phyloP scores from a whole-genome alignment of 257 asterid genomes.

The Anisodus tanguticus region DNA sequence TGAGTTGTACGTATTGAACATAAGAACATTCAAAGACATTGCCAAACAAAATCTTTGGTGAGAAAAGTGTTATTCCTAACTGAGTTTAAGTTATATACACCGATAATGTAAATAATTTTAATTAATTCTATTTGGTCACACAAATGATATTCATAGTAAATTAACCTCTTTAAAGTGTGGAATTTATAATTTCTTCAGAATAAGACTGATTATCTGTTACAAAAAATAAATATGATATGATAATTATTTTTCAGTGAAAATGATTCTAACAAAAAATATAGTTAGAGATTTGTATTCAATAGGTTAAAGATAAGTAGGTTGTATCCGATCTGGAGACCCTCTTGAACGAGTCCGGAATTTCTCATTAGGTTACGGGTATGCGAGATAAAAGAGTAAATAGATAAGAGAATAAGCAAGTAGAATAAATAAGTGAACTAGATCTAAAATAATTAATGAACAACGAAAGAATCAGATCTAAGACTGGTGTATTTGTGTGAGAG shows the following conservation, averaged over 20 bases:
- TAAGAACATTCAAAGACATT: conserved; percentile 3
- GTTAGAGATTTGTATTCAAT: too few species aligned
- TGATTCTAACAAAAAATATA: too few species aligned
- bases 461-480: too few species aligned
- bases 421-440: too few species aligned
- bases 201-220: not conserved
- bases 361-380: too few species aligned
- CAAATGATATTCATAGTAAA: not conserved
- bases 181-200: not conserved
- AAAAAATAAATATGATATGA: not conserved
- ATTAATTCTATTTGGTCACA: not conserved
- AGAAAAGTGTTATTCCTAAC: not conserved
- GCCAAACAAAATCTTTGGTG: conserved; percentile 20
- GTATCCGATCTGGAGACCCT: too few species aligned
- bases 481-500: too few species aligned
- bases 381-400: too few species aligned
- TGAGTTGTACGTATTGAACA: not conserved
- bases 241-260: not conserved
- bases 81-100: not conserved
- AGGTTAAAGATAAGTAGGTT: too few species aligned
- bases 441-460: too few species aligned
- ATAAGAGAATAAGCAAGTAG: too few species aligned
- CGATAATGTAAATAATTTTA: not conserved
- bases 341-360: too few species aligned
- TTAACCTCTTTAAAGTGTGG: not conserved